Conservation (phyloP, 2,329 filamentous ascomycete genomes). For the Aurifilum marmelostoma region DNA sequence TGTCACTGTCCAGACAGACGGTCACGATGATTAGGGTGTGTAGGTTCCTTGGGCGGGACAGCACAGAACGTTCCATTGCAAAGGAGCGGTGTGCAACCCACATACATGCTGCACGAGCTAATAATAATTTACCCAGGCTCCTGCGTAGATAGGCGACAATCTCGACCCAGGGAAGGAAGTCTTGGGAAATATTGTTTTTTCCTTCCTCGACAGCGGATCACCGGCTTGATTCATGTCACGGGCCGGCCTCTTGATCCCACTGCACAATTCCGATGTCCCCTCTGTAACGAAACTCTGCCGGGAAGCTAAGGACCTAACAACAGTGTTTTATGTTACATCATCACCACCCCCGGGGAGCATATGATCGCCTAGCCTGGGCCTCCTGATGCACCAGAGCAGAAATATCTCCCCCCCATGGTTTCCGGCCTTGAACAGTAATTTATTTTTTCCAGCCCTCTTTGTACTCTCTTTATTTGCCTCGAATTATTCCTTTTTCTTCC, state of each 20-base stretch:
- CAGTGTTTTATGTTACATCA: not conserved
- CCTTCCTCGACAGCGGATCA: not conserved
- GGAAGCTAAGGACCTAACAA: not conserved
- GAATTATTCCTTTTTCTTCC: too few relatives aligned
- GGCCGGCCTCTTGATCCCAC: not conserved
- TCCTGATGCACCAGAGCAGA: not conserved
- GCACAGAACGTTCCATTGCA: not conserved
- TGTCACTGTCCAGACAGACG: not conserved
- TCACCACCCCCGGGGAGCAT: not conserved
- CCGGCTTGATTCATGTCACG: not conserved
- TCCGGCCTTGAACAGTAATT: not conserved
- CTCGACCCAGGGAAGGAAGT: too few relatives aligned
- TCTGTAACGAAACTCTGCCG: not conserved
- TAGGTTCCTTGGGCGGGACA: not conserved
- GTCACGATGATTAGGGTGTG: not conserved
- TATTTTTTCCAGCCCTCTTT: not conserved
- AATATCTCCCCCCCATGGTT: not conserved
- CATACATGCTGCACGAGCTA: not conserved
- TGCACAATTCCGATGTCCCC: not conserved
- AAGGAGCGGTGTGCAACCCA: conserved; percentile 11
- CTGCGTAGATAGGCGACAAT: not conserved
- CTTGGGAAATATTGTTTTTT: not conserved
- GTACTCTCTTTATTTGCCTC: not conserved
- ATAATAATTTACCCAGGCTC: not conserved
- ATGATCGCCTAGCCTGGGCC: not conserved